Conservation (phyloP, 495 filamentous ascomycete species). For the Penicillium lagena region DNA sequence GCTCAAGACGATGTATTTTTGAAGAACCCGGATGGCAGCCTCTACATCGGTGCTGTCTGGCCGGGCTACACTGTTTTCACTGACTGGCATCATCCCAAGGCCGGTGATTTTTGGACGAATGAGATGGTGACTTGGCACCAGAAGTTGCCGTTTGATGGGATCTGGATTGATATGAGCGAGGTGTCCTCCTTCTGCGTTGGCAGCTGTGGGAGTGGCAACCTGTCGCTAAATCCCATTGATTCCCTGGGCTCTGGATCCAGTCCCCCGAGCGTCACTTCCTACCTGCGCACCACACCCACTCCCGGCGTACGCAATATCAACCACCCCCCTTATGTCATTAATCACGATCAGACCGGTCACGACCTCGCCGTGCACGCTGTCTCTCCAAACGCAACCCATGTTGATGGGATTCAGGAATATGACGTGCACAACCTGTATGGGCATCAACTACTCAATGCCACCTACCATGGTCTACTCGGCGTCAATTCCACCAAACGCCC, state of each 20-base stretch:
- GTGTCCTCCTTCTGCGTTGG: constrained; percentile 78
- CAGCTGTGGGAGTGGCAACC: constrained; percentile 62
- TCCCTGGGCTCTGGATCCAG: no score
- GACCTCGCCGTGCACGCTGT: constrained; percentile 71
- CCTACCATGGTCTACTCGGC: constrained; percentile 64
- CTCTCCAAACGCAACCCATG: constrained; percentile 71
- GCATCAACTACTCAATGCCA: constrained; percentile 72
- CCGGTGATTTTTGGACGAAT: constrained; percentile 64
- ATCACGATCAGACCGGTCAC: constrained; percentile 61
- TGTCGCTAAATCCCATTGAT: constrained; percentile 54
- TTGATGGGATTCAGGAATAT: constrained; percentile 66
- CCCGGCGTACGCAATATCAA: constrained; percentile 66
- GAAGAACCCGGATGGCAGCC: constrained; percentile 54
- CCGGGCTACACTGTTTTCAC: constrained; percentile 61
- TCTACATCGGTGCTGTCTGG: constrained; percentile 63
- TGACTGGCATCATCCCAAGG: constrained; percentile 54
- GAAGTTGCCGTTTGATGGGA: constrained; percentile 53
- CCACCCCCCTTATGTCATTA: constrained; percentile 74
- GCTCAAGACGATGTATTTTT: constrained; percentile 55
- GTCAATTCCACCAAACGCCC: constrained; percentile 63
- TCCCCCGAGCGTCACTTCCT: constrained; percentile 18
- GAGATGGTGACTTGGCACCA: constrained; percentile 56
- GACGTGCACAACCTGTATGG: constrained; percentile 76
- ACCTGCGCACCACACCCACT: constrained; percentile 59
- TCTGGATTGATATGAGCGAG: constrained; percentile 62